Evolutionary conservation across 202 grass and related monocot genomes (phyloP), one percentile per base, ranked within the genome.

Genomic region (Schoenoplectus tabernaemontani): DNA sequence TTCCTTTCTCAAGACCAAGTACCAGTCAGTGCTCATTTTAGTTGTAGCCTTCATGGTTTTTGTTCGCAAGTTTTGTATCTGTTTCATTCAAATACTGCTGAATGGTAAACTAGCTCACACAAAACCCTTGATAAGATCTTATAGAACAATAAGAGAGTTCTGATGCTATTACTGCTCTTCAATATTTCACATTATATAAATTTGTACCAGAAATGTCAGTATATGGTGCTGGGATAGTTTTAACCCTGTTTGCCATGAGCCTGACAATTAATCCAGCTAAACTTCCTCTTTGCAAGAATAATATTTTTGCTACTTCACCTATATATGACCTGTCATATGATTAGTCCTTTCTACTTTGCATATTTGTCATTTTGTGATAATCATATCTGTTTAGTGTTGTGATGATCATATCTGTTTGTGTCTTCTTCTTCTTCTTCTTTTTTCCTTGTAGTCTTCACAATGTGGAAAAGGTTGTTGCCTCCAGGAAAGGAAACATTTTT

Each of bases 181-280:
- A 64, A 7, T 19, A 32, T 7, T 12, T 64, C 15, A 64, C 62
- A 58, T 38, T 64, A 38, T 38, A 38, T 19, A 64, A 24, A 19
- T 19, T 87, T 91, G 33, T 86, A 72, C 68, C 93, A 97, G 93
- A 93, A 89, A 91, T 78, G 23, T 89, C 91, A 20, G 24, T 28
- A 28, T 28, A 28, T 28, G 28, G 28, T 28, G 28, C 28, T 28
- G 91, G 12, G 93, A 90, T 61, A 79, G 85, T 67, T 73, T 91
- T 61, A 91, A 85, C 89, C 73, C 26, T 82, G 16, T 85, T 65
- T 90, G 89, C 82, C 54, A 89, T 97, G 48, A 66, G 91, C 56
- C 93, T 89, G 63, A 97, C 93, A 60, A 84, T 91, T 88, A 78
- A 80, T 93, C 93, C 85, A 97, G 93, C 89, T 93, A 84, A 90